Percentiles rank a stretch among this genome's conserved stretches.
Conservation (phyloP, 176 grass and related monocot genomes). For the Hordeum marinum region DNA sequence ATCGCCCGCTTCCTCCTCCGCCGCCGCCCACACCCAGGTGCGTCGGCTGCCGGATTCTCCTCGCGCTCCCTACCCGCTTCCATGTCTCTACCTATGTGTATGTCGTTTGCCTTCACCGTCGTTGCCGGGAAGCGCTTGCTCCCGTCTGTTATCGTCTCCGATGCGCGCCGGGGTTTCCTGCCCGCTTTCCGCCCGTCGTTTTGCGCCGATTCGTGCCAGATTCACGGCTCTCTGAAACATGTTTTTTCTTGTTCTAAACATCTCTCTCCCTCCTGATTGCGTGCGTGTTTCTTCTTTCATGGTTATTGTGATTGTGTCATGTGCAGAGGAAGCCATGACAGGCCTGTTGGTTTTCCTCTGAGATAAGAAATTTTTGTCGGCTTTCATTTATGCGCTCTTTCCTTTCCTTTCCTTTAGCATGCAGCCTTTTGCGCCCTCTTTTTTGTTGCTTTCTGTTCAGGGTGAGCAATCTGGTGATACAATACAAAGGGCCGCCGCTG, state of each 20-base stretch:
- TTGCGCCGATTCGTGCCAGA: background rate
- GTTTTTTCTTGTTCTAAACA: background rate
- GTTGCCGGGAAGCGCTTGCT: background rate
- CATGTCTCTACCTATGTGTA: background rate
- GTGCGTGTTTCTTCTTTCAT: too few species aligned
- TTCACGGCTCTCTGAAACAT: background rate
- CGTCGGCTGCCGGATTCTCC: constrained; percentile 7
- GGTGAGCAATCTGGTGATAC: constrained; percentile 22
- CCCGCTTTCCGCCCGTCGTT: too few species aligned
- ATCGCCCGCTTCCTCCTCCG: background rate
- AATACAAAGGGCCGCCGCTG: background rate
- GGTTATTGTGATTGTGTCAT: background rate
- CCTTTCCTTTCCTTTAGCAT: background rate
- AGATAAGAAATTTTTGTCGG: background rate
- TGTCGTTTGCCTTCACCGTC: background rate
- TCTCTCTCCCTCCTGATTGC: background rate
- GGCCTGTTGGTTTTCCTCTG: background rate
- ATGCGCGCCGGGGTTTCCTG: background rate
- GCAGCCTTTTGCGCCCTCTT: background rate
- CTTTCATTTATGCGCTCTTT: background rate
- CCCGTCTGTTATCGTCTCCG: background rate
- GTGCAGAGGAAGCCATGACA: background rate
- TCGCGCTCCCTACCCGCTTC: background rate
- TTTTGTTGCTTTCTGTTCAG: constrained; percentile 11
- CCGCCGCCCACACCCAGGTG: constrained; percentile 7